Evolutionary conservation across 2,329 filamentous ascomycete species (phyloP), one percentile per base, ranked within the genome.

Genomic region (Paecilomyces niveus): DNA sequence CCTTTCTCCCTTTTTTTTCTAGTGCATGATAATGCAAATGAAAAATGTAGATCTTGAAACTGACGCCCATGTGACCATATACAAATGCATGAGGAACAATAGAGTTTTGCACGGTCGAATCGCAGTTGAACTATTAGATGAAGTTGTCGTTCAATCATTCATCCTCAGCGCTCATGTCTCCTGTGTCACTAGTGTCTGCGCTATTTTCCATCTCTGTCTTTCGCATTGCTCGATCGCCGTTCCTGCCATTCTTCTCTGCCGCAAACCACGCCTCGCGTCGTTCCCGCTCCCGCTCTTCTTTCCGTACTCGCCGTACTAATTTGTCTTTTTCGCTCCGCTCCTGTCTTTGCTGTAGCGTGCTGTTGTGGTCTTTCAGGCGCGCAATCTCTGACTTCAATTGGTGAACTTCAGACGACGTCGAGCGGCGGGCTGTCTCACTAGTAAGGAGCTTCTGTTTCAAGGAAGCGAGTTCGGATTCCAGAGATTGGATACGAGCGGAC

Each of bases 211-310:
- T 60, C 53, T 76, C 74, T 70, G 76, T 73, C 58, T 70, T 67
- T 45, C 70, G 69, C 53, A 78, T 64, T n/a, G 65, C 66, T 5
- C 65, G 65, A 64, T 77, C 74, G 1, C 74, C 74, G 62, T 76
- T 77, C 58, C 67, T 67, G 26, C 76, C 76, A 58, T 71, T 73
- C 61, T 74, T 78, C 61, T 78, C 76, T 3, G 74, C 76, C 22
- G 74, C 71, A 62, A 78, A 75, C 71, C 76, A 79, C 22, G 74
- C 74, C 63, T 78, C 68, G 58, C 76, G 68, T 56, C 70, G 72
- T 57, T 72, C 71, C n/a, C 66, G 59, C 33, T 72, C 74, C n/a
- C 72, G 69, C 31, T 74, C 72, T 56, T 77, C 74, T 59, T 72
- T 76, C 56, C 70, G 70, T 33, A 68, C 70, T 62, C 72, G 72